Base-by-base conservation (phyloP, 2,329 filamentous ascomycete species). In the Cordyceps cicadae region DNA sequence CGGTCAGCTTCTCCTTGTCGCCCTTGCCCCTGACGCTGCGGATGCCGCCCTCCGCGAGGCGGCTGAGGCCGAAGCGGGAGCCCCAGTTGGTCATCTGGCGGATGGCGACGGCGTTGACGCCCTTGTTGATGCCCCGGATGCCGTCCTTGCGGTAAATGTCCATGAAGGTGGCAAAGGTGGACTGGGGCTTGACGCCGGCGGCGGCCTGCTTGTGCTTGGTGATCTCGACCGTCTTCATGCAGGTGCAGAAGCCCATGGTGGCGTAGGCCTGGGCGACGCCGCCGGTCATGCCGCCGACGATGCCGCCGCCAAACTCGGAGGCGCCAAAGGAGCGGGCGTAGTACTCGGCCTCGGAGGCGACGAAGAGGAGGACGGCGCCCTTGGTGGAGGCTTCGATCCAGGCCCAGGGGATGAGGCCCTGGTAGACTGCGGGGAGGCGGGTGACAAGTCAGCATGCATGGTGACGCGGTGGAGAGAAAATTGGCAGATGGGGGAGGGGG, bases 301-400 rank as follows among this genome's bases (percentile, higher is more conserved):
- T 97, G 73, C 94, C 94, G 67, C 87, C 86, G 56, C 89, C 81
- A 76, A 99, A 97, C 76, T 95, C 88, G 70, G 83, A 85, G 64
- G 92, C 93, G 68, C 94, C 94, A 64, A 87, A 84, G 67, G 81
- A 80, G 71, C 89, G 90, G 69, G 92, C 93, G 74, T 94, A 90
- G 84, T 89, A 99, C 77, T 99, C 94, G 77, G 92, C 93, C 79
- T 99, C 94, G 70, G 93, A 96, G 67, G 94, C 94, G 75, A 99
- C 93, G 80, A 99, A 99, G 76, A 99, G 90, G 72, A 99, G 89
- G 69, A 99, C 94, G 70, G 94, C 94, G 75, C 94, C 94, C 81
- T 99, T 99, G 79, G 94, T 97, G 72, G 93, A 97, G 74, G 94
- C 94, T 85, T 99, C 94, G 79, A 99, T 97, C 94, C 94, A 99